These are phyloP conservation scores for Clitopilus passeckerianus DNA, from an alignment of 768 basidiomycete species.

Conservation along the genomic window DNA sequence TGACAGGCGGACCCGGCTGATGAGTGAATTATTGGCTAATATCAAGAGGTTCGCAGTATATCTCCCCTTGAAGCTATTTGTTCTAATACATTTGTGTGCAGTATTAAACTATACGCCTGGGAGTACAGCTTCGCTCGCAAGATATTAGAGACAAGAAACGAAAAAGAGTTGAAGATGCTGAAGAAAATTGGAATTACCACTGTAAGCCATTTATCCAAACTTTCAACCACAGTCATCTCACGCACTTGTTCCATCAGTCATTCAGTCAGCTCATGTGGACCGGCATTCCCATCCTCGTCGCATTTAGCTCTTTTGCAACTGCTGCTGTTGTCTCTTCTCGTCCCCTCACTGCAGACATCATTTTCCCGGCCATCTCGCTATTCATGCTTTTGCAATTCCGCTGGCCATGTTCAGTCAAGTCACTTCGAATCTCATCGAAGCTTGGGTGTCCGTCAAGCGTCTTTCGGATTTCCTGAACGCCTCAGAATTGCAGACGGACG, in stretches of 20 bases:
- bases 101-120: conserved; percentile 93
- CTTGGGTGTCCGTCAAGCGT: conserved; percentile 77
- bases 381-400: conserved; percentile 85
- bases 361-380: conserved; percentile 93
- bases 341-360: conserved; percentile 84
- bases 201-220: conserved; percentile 27
- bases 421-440: conserved; percentile 80
- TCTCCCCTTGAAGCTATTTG: background rate
- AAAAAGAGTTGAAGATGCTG: conserved; percentile 77
- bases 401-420: conserved; percentile 76
- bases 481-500: conserved; percentile 78
- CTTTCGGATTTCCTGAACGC: conserved; percentile 71
- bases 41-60: conserved; percentile 61
- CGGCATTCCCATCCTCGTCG: conserved; percentile 70
- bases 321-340: conserved; percentile 56
- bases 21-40: conserved; percentile 92
- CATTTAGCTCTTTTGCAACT: conserved; percentile 77
- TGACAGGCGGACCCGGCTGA: conserved; percentile 76
- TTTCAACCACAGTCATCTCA: background rate
- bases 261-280: conserved; percentile 61
- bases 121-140: conserved; percentile 84
- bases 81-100: conserved; percentile 18
- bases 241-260: conserved; percentile 28
- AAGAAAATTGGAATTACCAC: conserved; percentile 76
- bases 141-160: conserved; percentile 76